Conservation (phyloP, 177 flowering plant species). For the Vitis hybrid region DNA sequence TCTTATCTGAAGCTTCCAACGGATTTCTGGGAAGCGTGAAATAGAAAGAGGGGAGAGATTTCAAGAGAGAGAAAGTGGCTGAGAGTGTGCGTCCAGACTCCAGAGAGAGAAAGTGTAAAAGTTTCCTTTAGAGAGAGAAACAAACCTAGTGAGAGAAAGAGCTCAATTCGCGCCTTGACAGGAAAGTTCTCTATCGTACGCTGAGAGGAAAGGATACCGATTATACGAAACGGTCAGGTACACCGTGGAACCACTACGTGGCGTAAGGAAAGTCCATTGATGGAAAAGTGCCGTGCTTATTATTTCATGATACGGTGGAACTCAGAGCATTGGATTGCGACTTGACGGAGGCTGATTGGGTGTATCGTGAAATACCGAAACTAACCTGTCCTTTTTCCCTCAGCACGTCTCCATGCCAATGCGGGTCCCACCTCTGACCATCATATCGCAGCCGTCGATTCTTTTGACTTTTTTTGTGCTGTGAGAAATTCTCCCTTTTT, state of each 20-base stretch:
- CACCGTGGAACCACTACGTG: not conserved
- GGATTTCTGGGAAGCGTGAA: no score
- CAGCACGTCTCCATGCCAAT: no score
- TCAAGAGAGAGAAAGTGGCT: no score
- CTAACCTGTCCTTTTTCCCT: no score
- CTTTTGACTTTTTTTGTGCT: no score
- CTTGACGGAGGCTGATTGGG: not conserved
- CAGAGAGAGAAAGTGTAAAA: not conserved
- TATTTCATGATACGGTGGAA: not conserved
- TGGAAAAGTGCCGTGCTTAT: no score
- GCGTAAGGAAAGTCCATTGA: not conserved
- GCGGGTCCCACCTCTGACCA: no score
- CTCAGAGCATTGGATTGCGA: not conserved
- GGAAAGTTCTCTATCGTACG: not conserved
- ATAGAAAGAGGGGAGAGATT: no score
- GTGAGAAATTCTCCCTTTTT: no score
- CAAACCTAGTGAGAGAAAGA: not conserved
- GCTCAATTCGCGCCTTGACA: not conserved
- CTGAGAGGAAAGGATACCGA: not conserved
- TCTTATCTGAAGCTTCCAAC: no score
- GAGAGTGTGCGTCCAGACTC: not conserved
- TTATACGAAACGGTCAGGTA: not conserved
- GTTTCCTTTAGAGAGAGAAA: not conserved
- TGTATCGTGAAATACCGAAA: no score
- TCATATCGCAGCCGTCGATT: no score